phyloP scores from a whole-genome alignment of 352 stramenopile genomes.

The Phytophthora hybrid region DNA sequence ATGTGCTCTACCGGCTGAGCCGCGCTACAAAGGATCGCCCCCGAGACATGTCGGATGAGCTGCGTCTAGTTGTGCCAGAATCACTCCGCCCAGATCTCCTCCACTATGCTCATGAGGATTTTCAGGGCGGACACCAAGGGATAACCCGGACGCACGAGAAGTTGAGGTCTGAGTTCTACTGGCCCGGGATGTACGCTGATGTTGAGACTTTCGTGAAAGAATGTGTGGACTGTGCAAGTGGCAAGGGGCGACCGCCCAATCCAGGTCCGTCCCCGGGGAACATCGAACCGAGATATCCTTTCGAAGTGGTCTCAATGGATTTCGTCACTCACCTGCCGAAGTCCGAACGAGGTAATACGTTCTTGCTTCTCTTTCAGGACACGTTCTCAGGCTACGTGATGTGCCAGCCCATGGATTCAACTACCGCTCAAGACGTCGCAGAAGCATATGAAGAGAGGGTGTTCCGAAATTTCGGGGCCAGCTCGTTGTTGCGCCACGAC shows the following conservation, averaged over 20 bases:
- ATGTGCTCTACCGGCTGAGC: not conserved
- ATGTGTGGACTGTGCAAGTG: not conserved
- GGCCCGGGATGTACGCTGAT: not conserved
- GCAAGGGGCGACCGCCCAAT: not conserved
- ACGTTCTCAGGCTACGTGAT: constrained; percentile 21
- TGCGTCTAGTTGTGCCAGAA: not conserved
- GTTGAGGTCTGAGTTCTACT: not conserved
- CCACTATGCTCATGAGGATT: not conserved
- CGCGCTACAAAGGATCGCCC: not conserved
- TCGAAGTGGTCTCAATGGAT: constrained; percentile 25
- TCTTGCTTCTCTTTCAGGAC: constrained; percentile 11
- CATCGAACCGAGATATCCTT: not conserved
- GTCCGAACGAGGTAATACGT: not conserved
- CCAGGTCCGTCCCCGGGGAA: constrained; percentile 14
- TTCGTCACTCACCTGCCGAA: constrained; percentile 16
- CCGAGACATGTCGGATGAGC: not conserved
- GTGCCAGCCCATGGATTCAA: constrained; percentile 22
- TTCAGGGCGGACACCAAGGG: not conserved
- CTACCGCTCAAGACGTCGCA: constrained; percentile 20
- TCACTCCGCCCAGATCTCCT: not conserved
- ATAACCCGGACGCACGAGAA: not conserved
- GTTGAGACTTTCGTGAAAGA: not conserved
- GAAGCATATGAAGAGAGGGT: constrained; percentile 37
- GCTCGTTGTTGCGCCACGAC: constrained; percentile 27
- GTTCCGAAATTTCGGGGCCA: constrained; percentile 36